Evolutionary conservation across 2,329 filamentous ascomycete genomes (phyloP), one percentile per base, ranked within the genome.

Genomic region (Alternaria consortialis): DNA sequence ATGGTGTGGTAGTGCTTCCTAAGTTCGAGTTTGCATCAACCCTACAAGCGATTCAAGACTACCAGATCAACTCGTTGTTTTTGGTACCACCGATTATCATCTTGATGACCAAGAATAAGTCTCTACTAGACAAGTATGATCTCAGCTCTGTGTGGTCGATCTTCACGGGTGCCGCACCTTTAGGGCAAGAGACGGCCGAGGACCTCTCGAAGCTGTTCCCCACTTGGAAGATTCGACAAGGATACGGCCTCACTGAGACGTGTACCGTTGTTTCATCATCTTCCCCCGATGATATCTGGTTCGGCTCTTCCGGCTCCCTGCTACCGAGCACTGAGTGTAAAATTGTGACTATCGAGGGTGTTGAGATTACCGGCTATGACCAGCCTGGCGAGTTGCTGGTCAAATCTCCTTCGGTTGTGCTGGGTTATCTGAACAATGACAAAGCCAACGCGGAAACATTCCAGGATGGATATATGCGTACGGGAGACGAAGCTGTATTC

Each of bases 361-460:
- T 83, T 6, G 91, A 95, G 73, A 84, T 95, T 56, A 64, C 61
- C 8, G 85, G 82, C 7, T 88, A 91, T 67, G 87, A 94, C 63
- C 53, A 65, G 29, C 60, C 63, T 5, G 94, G 94, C 36, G 94
- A 97, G 78, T 85, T 97, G 13, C 84, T 92, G 17, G 86, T 97
- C 23, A 91, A 92, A 74, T 88, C 87, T 0, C 93, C 93, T 0
- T 43, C 63, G 5, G 63, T 65, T 5, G 88, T 91, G 0, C 79
- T 97, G 0, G 94, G 94, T 1, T 97, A 97, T 69, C 81, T 97
- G 54, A 91, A 96, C 80, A 97, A 97, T 73, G 88, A 91, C 44
- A 90, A 91, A 72, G 93, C 94, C 3, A 96, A 89, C 20, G 84
- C 86, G 53, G 92, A 96, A 75, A 95, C 93, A 0, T 97, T 93